These are phyloP conservation scores for Apophysomyces sp. DNA, from an alignment of 371 early-diverging fungal species.

Conservation along the genomic window DNA sequence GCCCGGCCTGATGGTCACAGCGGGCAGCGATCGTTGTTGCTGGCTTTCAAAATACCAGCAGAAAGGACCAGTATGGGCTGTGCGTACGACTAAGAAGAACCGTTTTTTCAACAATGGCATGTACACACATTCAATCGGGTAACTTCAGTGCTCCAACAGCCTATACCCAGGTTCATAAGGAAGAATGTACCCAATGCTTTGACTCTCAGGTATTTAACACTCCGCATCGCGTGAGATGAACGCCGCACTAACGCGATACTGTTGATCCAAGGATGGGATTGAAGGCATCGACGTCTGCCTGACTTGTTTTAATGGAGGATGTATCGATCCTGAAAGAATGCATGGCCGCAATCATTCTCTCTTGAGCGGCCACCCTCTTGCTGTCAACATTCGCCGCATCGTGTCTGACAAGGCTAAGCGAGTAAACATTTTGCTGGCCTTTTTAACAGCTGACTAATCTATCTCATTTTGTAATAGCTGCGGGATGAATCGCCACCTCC, in stretches of 20 bases:
- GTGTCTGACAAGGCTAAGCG: conserved; percentile 36
- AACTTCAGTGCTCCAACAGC: conserved; percentile 38
- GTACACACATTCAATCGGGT: conserved; percentile 39
- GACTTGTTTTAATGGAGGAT: conserved; percentile 92
- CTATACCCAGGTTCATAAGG: conserved; percentile 78
- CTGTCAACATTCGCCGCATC: conserved; percentile 81
- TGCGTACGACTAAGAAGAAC: too few species aligned
- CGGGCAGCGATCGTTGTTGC: too few species aligned
- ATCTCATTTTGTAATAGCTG: background rate
- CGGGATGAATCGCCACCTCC: conserved; percentile 61
- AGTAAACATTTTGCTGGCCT: conserved; percentile 16
- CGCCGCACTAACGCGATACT: background rate
- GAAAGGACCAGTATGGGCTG: too few species aligned
- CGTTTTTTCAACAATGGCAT: conserved; percentile 29
- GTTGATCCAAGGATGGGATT: conserved; percentile 52
- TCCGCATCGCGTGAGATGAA: background rate
- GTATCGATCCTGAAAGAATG: conserved; percentile 55
- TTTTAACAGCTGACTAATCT: conserved; percentile 10
- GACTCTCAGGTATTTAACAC: conserved; percentile 67
- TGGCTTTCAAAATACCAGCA: too few species aligned
- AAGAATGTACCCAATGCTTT: conserved; percentile 95
- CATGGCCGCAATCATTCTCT: conserved; percentile 78
- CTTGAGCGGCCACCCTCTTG: conserved; percentile 74
- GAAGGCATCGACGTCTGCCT: conserved; percentile 92
- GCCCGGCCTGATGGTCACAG: too few species aligned